Evolutionary conservation across 1,139 yeast species (phyloP), one percentile per base, ranked within the genome.

Genomic region (Debaryomyces psychrophilus): DNA sequence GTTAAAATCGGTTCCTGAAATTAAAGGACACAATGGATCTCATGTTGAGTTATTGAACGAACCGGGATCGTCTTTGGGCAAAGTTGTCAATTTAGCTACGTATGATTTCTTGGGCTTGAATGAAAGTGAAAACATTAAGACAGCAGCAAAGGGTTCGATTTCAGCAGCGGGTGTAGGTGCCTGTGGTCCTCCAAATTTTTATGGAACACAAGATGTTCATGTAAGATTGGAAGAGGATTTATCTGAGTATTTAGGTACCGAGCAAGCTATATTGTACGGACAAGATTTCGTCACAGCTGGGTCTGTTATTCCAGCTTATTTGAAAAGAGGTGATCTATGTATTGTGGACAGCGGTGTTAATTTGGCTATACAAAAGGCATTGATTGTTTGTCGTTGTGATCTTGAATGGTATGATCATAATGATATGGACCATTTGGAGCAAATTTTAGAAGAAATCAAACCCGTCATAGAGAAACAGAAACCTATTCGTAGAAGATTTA

Each of bases 161-260:
- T 73, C 75, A 40, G 74, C 76, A 47, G 83, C 87, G 48, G 99
- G 99, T 60, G 98, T 93, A 43, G 99, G 99, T 52, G 95, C 98
- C 1, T 93, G 99, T 73, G 97, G 98, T 25, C 98, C 99, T 2
- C 96, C 98, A 36, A 96, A 96, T 50, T 93, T 93, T 59, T 93
- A 92, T 66, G 99, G 99, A 50, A 87, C 93, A 53, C 97, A 90
- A 67, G 97, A 90, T 62, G 90, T 85, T 31, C 99, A 93, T 61
- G 85, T 85, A 49, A 76, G 86, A 57, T 76, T 90, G 52, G 96
- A 92, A 64, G 83, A 83, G 57, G 86, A 83, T 54, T 70, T 93
- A 53, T 83, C 97, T 7, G 65, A 70, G 31, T 93, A 83, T 59
- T 79, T 92, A 53, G 90, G 87, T 22, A 78, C 89, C 5, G 96